Evolutionary conservation across 2,329 filamentous ascomycete genomes (phyloP).

Genomic region (Bretziella fagacearum): DNA sequence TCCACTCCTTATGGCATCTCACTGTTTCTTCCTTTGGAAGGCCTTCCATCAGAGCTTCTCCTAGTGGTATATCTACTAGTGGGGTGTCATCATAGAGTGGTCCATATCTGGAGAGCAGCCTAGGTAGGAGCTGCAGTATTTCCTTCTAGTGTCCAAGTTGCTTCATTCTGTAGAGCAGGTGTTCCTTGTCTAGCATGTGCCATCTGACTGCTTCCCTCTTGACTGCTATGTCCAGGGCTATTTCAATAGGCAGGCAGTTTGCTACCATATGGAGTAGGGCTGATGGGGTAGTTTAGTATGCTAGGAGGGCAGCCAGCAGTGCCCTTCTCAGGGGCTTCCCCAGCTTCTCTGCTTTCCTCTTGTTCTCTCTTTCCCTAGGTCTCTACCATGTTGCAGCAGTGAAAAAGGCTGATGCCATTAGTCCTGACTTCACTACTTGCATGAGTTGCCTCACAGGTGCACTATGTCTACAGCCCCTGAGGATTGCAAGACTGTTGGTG

Average conservation of each 20-base stretch:
- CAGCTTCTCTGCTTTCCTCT: background rate
- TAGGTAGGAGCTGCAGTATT: background rate
- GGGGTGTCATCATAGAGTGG: background rate
- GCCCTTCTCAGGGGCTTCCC: background rate
- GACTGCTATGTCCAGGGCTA: background rate
- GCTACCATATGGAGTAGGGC: background rate
- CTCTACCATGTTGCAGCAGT: background rate
- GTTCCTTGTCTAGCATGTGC: background rate
- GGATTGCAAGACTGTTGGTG: background rate
- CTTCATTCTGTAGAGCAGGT: background rate
- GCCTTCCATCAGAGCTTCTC: background rate
- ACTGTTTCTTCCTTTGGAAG: background rate
- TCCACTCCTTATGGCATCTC: background rate
- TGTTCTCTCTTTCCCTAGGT: background rate
- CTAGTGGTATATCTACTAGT: background rate
- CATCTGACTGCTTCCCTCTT: background rate
- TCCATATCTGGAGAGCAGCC: background rate
- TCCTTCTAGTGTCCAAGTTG: background rate
- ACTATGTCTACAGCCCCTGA: background rate
- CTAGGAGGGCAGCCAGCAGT: background rate
- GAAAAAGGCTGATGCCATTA: background rate
- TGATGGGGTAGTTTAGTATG: background rate
- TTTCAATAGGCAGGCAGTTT: background rate
- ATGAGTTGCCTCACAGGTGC: background rate
- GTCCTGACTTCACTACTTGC: background rate